Percentiles rank a stretch among this genome's conserved stretches.
Conservation (phyloP, 164 flowering plant species). For the Magnolia kwangsiensis region DNA sequence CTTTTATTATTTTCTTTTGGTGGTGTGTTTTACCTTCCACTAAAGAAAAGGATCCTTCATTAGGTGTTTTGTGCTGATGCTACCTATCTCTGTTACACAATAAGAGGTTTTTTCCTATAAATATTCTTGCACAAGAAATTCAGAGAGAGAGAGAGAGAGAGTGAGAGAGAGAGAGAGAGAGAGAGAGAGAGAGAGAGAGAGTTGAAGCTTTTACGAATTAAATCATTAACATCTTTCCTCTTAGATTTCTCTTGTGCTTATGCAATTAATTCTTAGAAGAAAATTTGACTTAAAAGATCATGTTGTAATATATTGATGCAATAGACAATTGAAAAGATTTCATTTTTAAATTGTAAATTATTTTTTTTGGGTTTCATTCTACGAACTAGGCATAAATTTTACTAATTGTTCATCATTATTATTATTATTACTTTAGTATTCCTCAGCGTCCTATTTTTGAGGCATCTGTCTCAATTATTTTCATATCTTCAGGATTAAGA, state of each 20-base stretch:
- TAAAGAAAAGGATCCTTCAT: too few species aligned
- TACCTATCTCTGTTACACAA: too few species aligned
- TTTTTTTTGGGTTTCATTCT: too few species aligned
- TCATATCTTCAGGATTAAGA: background rate
- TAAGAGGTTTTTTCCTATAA: too few species aligned
- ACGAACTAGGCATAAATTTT: too few species aligned
- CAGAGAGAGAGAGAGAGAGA: too few species aligned
- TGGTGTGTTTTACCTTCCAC: too few species aligned
- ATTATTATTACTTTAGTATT: background rate
- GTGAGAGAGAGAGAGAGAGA: too few species aligned
- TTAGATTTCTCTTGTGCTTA: background rate
- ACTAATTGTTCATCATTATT: too few species aligned
- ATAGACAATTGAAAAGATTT: background rate
- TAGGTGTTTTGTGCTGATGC: too few species aligned
- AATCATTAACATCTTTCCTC: background rate
- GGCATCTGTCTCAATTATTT: background rate
- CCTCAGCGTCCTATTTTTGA: background rate
- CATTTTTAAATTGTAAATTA: background rate
- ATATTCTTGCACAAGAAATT: too few species aligned
- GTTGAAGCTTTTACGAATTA: background rate
- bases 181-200: background rate
- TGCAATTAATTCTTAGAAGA: slow-evolving; percentile 1
- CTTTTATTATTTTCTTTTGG: too few species aligned
- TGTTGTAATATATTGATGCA: background rate
- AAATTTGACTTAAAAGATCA: background rate